These are phyloP conservation scores for Neofusicoccum kwambonambiense DNA, from an alignment of 2,329 filamentous ascomycete genomes.

Conservation along the genomic window DNA sequence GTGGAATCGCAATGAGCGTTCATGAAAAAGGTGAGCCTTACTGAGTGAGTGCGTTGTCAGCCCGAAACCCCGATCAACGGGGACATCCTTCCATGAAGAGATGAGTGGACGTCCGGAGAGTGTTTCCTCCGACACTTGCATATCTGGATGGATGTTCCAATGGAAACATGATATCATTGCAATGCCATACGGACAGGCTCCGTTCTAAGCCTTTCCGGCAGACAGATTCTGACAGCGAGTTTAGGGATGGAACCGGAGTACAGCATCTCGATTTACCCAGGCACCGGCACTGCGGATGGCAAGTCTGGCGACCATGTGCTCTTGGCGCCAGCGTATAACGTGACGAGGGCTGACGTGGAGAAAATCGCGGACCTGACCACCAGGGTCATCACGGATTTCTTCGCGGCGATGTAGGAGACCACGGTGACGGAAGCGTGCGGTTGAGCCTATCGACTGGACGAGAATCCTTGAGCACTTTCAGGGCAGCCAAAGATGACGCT, in stretches of 20 bases:
- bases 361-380: slow-evolving; percentile 53
- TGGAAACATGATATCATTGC: too few relatives aligned
- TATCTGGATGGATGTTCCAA: too few relatives aligned
- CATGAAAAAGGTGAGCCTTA: slow-evolving; percentile 50
- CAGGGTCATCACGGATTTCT: slow-evolving; percentile 54
- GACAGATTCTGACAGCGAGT: slow-evolving; percentile 12
- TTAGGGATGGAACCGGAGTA: slow-evolving; percentile 44
- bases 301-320: slow-evolving; percentile 67
- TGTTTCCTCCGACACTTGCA: too few relatives aligned
- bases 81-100: too few relatives aligned
- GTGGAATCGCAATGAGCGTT: slow-evolving; percentile 49
- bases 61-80: too few relatives aligned
- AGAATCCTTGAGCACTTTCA: too few relatives aligned
- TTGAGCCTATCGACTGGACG: too few relatives aligned
- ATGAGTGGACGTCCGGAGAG: too few relatives aligned
- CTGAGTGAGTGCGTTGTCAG: too few relatives aligned
- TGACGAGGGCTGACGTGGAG: slow-evolving; percentile 57
- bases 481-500: not conserved
- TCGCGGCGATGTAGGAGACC: slow-evolving; percentile 22
- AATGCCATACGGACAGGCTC: too few relatives aligned
- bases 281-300: slow-evolving; percentile 60
- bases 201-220: not conserved
- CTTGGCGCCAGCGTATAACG: slow-evolving; percentile 67
- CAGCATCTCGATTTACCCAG: slow-evolving; percentile 63
- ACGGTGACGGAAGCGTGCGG: too few relatives aligned